These are phyloP conservation scores for Sclerotinia trifoliorum DNA, from an alignment of 2,329 filamentous ascomycete species.

Conservation along the genomic window DNA sequence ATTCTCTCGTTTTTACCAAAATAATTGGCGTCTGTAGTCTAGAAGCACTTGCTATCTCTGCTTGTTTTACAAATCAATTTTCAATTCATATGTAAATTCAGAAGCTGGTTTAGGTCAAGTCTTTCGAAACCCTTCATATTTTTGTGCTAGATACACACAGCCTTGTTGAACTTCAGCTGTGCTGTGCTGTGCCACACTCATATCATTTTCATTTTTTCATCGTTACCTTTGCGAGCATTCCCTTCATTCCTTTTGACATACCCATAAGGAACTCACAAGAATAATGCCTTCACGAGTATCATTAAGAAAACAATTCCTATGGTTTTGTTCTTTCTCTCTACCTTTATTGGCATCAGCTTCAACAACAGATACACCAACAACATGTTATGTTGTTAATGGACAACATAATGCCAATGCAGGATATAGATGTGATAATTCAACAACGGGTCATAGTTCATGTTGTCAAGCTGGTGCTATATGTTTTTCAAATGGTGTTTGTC, in stretches of 20 bases:
- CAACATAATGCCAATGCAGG: slow-evolving; percentile 18
- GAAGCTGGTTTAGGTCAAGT: not conserved
- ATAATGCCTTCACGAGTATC: slow-evolving; percentile 12
- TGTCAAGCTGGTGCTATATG: slow-evolving; percentile 29
- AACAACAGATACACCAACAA: slow-evolving; percentile 22
- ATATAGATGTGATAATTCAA: slow-evolving; percentile 32
- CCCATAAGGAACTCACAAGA: not conserved
- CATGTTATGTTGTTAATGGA: slow-evolving; percentile 31
- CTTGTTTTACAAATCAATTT: not conserved
- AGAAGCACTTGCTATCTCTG: not conserved
- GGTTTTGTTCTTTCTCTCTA: slow-evolving; percentile 3
- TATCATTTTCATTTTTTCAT: not conserved
- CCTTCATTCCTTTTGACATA: not conserved
- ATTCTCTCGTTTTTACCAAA: not conserved
- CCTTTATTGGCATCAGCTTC: slow-evolving; percentile 1
- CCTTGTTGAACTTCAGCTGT: not conserved
- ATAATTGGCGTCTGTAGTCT: not conserved
- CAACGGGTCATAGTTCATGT: slow-evolving; percentile 30
- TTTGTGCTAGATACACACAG: not conserved
- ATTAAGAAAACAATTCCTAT: not conserved
- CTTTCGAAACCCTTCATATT: not conserved
- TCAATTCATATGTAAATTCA: not conserved
- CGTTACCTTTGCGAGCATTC: not conserved
- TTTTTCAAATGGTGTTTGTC: slow-evolving; percentile 33
- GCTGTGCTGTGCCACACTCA: not conserved